phyloP scores from a whole-genome alignment of 495 filamentous ascomycete species.

The Penicillium ochrochloron region DNA sequence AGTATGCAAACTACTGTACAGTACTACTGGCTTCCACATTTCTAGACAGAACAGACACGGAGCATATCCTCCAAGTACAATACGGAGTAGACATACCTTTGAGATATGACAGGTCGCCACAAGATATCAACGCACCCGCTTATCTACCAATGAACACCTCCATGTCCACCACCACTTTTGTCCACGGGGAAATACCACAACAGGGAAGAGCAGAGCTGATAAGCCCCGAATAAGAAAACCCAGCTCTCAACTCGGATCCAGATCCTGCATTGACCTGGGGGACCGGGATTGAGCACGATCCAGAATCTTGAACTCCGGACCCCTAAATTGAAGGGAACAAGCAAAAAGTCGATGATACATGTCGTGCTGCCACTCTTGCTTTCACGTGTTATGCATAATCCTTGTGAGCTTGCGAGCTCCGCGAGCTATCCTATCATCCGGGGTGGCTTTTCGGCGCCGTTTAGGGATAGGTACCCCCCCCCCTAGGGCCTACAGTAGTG shows the following conservation, averaged over 20 bases:
- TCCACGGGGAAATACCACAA: too few species aligned
- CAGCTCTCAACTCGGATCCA: neutral
- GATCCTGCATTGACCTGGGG: neutral
- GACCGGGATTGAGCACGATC: slow-evolving; percentile 1
- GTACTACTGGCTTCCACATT: neutral
- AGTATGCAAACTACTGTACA: neutral
- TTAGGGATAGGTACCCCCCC: neutral
- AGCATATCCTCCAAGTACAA: neutral
- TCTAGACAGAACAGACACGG: slow-evolving; percentile 8
- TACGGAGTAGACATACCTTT: neutral
- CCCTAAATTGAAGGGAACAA: neutral
- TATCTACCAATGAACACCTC: slow-evolving; percentile 1
- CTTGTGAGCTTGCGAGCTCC: neutral
- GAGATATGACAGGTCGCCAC: slow-evolving; percentile 2
- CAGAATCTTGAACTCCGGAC: neutral
- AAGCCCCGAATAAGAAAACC: neutral
- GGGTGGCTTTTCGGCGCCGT: neutral
- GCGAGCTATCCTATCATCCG: neutral
- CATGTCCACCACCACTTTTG: slow-evolving; percentile 2
- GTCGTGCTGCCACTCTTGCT: slow-evolving; percentile 19
- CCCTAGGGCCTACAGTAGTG: too few species aligned
- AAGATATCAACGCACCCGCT: neutral
- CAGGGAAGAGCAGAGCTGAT: neutral
- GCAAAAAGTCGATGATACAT: neutral
- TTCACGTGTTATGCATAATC: slow-evolving; percentile 20